Percentiles rank a stretch among this genome's conserved stretches.
These are phyloP conservation scores for Apiotrichum mycotoxinovorans DNA, from an alignment of 1,284 basidiomycete species.

Conservation along the genomic window DNA sequence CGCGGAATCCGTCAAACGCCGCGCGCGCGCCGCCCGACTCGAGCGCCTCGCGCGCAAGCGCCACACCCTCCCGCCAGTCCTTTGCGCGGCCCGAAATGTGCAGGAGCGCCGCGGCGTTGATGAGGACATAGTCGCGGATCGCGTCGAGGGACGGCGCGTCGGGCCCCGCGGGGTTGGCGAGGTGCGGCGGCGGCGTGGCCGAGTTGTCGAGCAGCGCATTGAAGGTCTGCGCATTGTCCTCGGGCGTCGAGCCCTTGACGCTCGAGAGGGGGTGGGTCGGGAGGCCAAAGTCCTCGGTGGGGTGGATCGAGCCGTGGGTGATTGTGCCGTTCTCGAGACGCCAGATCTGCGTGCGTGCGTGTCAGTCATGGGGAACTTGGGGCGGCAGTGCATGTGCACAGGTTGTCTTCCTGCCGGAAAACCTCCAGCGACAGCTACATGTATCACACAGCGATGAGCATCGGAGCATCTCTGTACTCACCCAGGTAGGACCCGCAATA, in stretches of 20 bases:
- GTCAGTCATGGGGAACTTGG: background rate
- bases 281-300: conserved; percentile 64
- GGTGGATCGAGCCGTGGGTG: conserved; percentile 49
- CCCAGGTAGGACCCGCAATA: conserved; percentile 83
- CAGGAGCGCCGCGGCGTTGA: conserved; percentile 79
- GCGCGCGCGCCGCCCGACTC: conserved; percentile 68
- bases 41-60: conserved; percentile 68
- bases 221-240: conserved; percentile 60
- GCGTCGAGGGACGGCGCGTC: conserved; percentile 56
- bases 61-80: conserved; percentile 69
- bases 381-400: too few species aligned
- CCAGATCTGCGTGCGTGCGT: conserved; percentile 54
- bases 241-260: conserved; percentile 69
- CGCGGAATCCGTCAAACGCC: conserved; percentile 61
- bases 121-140: conserved; percentile 73
- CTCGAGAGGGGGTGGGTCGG: conserved; percentile 61
- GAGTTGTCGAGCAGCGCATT: conserved; percentile 53
- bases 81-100: conserved; percentile 70
- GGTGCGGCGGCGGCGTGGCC: conserved; percentile 38
- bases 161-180: conserved; percentile 49
- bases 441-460: too few species aligned
- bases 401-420: too few species aligned
- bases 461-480: conserved; percentile 34
- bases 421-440: too few species aligned
- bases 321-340: conserved; percentile 50